Base-by-base conservation (phyloP, 352 stramenopile species). In the Pythium aristosporum region DNA sequence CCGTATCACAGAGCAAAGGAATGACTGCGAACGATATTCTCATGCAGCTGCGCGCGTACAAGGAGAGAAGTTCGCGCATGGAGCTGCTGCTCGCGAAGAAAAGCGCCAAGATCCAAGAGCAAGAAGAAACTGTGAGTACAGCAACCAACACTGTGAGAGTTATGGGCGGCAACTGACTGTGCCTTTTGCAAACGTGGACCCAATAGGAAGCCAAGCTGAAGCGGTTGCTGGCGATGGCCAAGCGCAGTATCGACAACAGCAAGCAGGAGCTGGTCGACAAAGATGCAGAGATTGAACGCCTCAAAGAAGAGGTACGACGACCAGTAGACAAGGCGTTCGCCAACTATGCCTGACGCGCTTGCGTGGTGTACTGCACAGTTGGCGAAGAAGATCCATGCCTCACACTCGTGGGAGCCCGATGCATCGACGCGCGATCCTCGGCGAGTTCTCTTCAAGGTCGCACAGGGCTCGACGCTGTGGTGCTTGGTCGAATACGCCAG, bases 241-340 rank as follows among this genome's bases (percentile, higher is more conserved):
- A 96, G 65, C 81, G 87, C 43, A 96, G 87, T 62, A 92, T 96
- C 58, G 87, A 96, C 61, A 96, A 93, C 68, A 96, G 85, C 65
- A 92, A 94, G 57, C 80, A 89, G 59, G 84, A 94, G 34, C 58
- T 94, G 30, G 55, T 69, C 1, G 82, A 91, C 37, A 92, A 92
- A 46, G 83, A 91, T 30, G 64, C 67, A 3, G 64, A 58, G 28
- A 82, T 91, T 15, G 64, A 82, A 30, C 69, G 74, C 13, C 68
- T 90, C 12, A 77, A 74, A 2, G 67, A 74, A 49, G 73, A 91
- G 58, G 69, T 88, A 36, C 5, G 42, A 10, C 6, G 11, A 39
- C 34, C 34, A 13, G 34, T 15, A 30, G 7, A 25, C 20, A 11
- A 50, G 44, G n/a, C 16, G 8, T 18, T 15, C 15, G 7, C 20